Evolutionary conservation across 2,329 filamentous ascomycete genomes (phyloP).

Genomic region (Neofusicoccum sp.): DNA sequence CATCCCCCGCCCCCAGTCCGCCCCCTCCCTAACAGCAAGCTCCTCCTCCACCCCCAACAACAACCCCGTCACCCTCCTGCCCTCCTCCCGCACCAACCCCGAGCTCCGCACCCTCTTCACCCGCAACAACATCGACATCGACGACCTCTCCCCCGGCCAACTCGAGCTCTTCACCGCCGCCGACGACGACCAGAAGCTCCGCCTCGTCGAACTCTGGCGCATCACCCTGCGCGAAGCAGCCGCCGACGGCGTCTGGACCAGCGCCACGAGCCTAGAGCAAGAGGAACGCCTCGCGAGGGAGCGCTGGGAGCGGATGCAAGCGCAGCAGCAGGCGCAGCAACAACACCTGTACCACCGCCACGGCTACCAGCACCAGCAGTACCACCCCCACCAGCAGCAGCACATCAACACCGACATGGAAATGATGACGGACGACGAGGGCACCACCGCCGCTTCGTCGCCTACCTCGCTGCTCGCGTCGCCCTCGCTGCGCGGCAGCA

Average conservation of each 20-base stretch:
- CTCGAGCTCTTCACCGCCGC: slow-evolving; percentile 76
- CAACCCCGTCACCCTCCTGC: background rate
- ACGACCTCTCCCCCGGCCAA: slow-evolving; percentile 69
- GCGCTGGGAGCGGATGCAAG: slow-evolving; percentile 55
- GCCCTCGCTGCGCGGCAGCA: background rate
- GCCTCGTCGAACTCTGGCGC: slow-evolving; percentile 81
- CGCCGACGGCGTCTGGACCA: slow-evolving; percentile 56
- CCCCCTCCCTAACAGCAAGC: slow-evolving; percentile 8
- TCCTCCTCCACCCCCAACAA: slow-evolving; percentile 19
- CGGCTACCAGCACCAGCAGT: background rate
- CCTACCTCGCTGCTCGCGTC: background rate
- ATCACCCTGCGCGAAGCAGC: slow-evolving; percentile 62
- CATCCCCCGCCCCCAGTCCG: slow-evolving; percentile 19
- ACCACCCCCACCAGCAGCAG: background rate
- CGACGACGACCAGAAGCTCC: slow-evolving; percentile 66
- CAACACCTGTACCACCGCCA: background rate
- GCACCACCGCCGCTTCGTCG: slow-evolving; percentile 5
- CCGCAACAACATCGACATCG: slow-evolving; percentile 68
- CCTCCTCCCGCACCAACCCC: slow-evolving; percentile 45
- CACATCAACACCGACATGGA: slow-evolving; percentile 1
- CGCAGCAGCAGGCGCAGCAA: background rate
- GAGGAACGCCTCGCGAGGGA: slow-evolving; percentile 57
- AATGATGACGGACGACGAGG: slow-evolving; percentile 16
- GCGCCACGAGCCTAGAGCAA: slow-evolving; percentile 52
- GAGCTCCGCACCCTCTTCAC: slow-evolving; percentile 53